These are phyloP conservation scores for Globisporangium polare DNA, from an alignment of 352 stramenopile species.

Conservation along the genomic window DNA sequence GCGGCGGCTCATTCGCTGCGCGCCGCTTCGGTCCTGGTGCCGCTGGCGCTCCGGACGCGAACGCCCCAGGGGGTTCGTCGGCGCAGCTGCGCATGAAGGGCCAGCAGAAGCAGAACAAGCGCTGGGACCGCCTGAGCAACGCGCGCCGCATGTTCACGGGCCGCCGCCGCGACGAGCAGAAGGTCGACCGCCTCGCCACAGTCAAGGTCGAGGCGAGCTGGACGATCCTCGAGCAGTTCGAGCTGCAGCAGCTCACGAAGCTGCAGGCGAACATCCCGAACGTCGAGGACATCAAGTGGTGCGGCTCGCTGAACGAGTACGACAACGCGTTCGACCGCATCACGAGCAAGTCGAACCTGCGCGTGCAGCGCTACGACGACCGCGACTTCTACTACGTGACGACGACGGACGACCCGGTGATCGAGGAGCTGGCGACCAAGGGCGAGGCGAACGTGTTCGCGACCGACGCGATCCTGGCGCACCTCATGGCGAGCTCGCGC, in stretches of 20 bases:
- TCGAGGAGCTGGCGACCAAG: slow-evolving; percentile 92
- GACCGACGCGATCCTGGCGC: slow-evolving; percentile 95
- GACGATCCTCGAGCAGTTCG: slow-evolving; percentile 95
- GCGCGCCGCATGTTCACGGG: slow-evolving; percentile 63
- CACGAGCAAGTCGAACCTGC: slow-evolving; percentile 79
- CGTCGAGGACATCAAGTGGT: slow-evolving; percentile 92
- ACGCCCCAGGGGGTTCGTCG: slow-evolving; percentile 38
- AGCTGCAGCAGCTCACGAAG: slow-evolving; percentile 95
- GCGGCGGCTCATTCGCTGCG: slow-evolving; percentile 38
- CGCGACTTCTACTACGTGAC: slow-evolving; percentile 97
- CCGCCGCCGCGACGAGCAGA: slow-evolving; percentile 65
- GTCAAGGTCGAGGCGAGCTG: slow-evolving; percentile 92
- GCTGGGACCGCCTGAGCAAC: slow-evolving; percentile 76
- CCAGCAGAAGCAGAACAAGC: slow-evolving; percentile 87
- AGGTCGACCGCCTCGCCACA: slow-evolving; percentile 79
- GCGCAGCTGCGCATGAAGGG: slow-evolving; percentile 77
- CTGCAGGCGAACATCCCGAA: slow-evolving; percentile 87
- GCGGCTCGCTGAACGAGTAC: slow-evolving; percentile 93
- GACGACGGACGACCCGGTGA: slow-evolving; percentile 95
- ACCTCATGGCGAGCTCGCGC: slow-evolving; percentile 95
- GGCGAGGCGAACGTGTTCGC: slow-evolving; percentile 93
- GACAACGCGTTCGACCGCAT: slow-evolving; percentile 94
- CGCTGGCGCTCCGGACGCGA: slow-evolving; percentile 25
- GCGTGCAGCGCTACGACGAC: slow-evolving; percentile 80
- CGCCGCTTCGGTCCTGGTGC: slow-evolving; percentile 19